Conservation (phyloP, 192 early-diverging fungal species). For the Rhizophagus clarus region DNA sequence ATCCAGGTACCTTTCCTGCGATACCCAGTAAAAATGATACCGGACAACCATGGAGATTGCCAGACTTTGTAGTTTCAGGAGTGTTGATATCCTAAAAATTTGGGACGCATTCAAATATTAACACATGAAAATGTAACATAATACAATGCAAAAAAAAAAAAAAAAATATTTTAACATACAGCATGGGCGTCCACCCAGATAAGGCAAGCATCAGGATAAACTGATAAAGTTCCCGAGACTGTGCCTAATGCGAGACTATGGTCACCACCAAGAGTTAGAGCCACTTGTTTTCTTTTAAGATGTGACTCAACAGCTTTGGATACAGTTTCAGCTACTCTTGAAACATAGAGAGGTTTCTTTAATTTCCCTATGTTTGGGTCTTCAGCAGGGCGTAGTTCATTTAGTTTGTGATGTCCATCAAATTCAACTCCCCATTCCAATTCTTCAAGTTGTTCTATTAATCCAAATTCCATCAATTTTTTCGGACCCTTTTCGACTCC, state of each 20-base stretch:
- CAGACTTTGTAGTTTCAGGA: constrained; percentile 79
- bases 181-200: constrained; percentile 97
- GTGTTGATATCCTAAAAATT: constrained; percentile 83
- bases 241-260: constrained; percentile 94
- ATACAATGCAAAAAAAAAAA: too few species aligned
- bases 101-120: not conserved
- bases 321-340: constrained; percentile 71
- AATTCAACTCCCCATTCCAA: constrained; percentile 82
- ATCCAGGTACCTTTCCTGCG: constrained; percentile 62
- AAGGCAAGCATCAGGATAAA: constrained; percentile 80
- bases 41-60: constrained; percentile 97
- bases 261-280: constrained; percentile 92
- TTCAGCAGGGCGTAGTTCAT: constrained; percentile 61
- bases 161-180: constrained; percentile 57
- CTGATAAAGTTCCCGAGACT: constrained; percentile 73
- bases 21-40: constrained; percentile 87
- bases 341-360: constrained; percentile 85
- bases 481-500: constrained; percentile 91
- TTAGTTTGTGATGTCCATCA: constrained; percentile 74
- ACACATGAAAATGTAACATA: not conserved
- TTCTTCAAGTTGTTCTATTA: constrained; percentile 78
- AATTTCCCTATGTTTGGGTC: constrained; percentile 80
- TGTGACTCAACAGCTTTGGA: constrained; percentile 63
- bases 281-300: constrained; percentile 71
- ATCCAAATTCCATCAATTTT: constrained; percentile 79